Percentiles rank a stretch among this genome's conserved stretches.
phyloP scores from a whole-genome alignment of 176 grass and related monocot species.

The Eleusine coracana region DNA sequence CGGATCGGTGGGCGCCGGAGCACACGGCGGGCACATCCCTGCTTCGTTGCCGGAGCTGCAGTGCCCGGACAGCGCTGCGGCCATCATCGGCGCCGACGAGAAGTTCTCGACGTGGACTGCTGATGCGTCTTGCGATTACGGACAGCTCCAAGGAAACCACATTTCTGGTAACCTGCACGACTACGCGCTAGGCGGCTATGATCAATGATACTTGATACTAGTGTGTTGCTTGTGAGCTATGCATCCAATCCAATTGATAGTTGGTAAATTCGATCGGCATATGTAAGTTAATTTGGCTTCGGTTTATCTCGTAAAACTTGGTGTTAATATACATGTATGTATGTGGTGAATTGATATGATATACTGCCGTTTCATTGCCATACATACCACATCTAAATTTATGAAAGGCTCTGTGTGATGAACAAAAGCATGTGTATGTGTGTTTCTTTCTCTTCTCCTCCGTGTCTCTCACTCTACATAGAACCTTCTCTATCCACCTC shows the following conservation, averaged over 20 bases:
- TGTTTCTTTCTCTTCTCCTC: background rate
- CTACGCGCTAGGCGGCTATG: slow-evolving; percentile 50
- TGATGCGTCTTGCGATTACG: slow-evolving; percentile 47
- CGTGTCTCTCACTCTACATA: background rate
- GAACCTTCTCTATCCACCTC: background rate
- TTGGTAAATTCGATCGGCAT: background rate
- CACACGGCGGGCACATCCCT: slow-evolving; percentile 31
- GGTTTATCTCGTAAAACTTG: slow-evolving; percentile 15
- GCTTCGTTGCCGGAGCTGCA: slow-evolving; percentile 47
- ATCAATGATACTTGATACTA: slow-evolving; percentile 32
- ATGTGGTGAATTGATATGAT: slow-evolving; percentile 6
- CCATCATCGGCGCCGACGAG: slow-evolving; percentile 49
- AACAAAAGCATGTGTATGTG: background rate
- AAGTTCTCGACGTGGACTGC: slow-evolving; percentile 47
- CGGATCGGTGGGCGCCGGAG: slow-evolving; percentile 5
- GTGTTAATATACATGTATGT: slow-evolving; percentile 35
- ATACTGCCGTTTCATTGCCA: slow-evolving; percentile 1
- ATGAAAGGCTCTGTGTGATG: background rate
- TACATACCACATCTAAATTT: background rate
- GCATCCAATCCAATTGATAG: slow-evolving; percentile 31
- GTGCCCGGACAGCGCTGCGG: slow-evolving; percentile 34
- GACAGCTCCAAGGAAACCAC: slow-evolving; percentile 42
- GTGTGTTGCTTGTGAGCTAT: background rate
- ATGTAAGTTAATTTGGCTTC: slow-evolving; percentile 40
- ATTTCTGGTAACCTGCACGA: slow-evolving; percentile 40